phyloP scores from a whole-genome alignment of 495 filamentous ascomycete species.

The Penicillium paxilli region DNA sequence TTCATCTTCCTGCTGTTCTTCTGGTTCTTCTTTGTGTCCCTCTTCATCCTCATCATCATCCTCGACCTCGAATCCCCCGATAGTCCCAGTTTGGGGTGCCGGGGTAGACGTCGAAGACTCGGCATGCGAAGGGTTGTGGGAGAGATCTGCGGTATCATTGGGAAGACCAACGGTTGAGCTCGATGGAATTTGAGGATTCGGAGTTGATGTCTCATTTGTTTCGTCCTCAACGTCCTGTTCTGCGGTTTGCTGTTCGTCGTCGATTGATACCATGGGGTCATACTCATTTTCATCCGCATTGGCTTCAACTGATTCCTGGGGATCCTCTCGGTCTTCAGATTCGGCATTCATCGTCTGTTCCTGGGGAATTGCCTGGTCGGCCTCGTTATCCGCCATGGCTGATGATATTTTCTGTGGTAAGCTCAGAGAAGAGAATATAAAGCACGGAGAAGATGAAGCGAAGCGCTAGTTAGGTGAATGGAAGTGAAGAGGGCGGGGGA shows the following conservation, averaged over 20 bases:
- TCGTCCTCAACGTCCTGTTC: constrained; percentile 24
- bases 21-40: constrained; percentile 48
- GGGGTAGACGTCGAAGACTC: constrained; percentile 43
- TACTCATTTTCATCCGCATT: constrained; percentile 56
- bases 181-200: constrained; percentile 22
- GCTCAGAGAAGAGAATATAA: neutral
- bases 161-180: constrained; percentile 31
- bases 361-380: constrained; percentile 62
- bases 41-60: constrained; percentile 59
- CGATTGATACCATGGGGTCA: constrained; percentile 52
- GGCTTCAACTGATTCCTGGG: constrained; percentile 52
- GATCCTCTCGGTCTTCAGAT: constrained; percentile 34
- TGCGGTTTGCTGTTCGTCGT: constrained; percentile 40
- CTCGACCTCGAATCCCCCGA: constrained; percentile 79
- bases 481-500: too few species aligned
- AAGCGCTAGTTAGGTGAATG: neutral
- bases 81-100: constrained; percentile 62
- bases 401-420: constrained; percentile 13
- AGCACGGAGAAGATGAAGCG: neutral
- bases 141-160: constrained; percentile 27
- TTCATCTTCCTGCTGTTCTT: neutral
- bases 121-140: constrained; percentile 36
- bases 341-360: constrained; percentile 53
- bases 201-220: neutral
- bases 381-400: constrained; percentile 60